These are phyloP conservation scores for Mucor circinelloides DNA, from an alignment of 371 early-diverging fungal species.

Conservation along the genomic window DNA sequence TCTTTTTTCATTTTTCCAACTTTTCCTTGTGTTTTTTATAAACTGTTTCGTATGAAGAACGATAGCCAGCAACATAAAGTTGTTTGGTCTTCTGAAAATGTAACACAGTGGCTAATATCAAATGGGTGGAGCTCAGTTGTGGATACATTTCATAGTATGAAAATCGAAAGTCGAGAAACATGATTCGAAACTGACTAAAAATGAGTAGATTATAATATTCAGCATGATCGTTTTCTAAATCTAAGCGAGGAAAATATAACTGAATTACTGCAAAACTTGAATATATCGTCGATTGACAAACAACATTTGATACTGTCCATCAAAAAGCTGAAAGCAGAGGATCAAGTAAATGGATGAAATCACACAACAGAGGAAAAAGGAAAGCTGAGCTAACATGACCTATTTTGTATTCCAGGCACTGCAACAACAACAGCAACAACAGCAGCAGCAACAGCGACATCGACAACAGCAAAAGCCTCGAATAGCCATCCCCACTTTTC, in stretches of 20 bases:
- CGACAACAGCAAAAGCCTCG: slow-evolving; percentile 3
- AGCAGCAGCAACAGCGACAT: not conserved
- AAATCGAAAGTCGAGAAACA: not conserved
- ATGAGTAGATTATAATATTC: slow-evolving; percentile 16
- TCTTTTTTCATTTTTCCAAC: slow-evolving; percentile 2
- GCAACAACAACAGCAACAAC: not conserved
- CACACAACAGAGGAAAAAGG: not conserved
- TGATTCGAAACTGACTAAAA: not conserved
- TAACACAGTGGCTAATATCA: slow-evolving; percentile 16
- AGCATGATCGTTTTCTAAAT: slow-evolving; percentile 22
- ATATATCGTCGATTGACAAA: slow-evolving; percentile 9
- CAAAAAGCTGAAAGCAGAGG: slow-evolving; percentile 18
- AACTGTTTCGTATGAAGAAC: slow-evolving; percentile 11
- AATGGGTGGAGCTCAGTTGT: slow-evolving; percentile 18
- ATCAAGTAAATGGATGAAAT: slow-evolving; percentile 11
- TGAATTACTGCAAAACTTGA: slow-evolving; percentile 9
- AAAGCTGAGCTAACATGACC: not conserved
- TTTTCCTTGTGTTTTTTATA: not conserved
- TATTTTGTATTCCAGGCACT: not conserved
- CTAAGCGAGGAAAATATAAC: slow-evolving; percentile 11
- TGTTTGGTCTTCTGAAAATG: slow-evolving; percentile 20
- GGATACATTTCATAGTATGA: slow-evolving; percentile 11
- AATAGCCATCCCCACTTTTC: slow-evolving; percentile 17
- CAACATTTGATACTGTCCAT: slow-evolving; percentile 16
- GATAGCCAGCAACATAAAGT: slow-evolving; percentile 3